phyloP scores from a whole-genome alignment of 257 asterid species.

The Salvia rosmarinus region DNA sequence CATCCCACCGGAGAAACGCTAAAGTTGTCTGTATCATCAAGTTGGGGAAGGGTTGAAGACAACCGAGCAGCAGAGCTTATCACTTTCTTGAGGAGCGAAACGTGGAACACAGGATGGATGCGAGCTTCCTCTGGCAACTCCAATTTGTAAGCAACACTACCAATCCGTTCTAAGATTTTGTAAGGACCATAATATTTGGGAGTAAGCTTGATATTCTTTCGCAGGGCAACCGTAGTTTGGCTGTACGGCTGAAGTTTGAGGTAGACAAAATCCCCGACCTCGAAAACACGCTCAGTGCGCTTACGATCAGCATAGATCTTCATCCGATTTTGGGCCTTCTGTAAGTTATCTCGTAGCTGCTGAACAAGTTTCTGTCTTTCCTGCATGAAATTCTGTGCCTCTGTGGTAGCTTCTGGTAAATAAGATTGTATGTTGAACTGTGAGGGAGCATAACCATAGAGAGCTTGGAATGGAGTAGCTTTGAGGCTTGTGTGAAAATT shows the following conservation, averaged over 20 bases:
- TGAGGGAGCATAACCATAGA: background rate
- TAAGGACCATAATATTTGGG: background rate
- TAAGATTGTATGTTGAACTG: background rate
- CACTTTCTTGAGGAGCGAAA: background rate
- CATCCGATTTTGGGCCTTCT: background rate
- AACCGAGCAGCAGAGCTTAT: too few species aligned
- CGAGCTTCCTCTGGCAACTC: background rate
- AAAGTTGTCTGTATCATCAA: too few species aligned
- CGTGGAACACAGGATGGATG: background rate
- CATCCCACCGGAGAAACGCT: too few species aligned
- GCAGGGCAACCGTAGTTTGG: background rate
- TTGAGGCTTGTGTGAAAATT: background rate
- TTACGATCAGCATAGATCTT: background rate
- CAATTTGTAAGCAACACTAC: background rate
- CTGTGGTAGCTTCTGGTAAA: background rate
- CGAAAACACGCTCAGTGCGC: background rate
- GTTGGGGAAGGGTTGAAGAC: too few species aligned
- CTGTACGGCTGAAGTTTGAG: background rate
- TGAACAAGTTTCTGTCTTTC: background rate
- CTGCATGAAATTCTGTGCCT: too few species aligned
- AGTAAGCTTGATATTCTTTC: background rate
- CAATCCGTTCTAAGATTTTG: background rate
- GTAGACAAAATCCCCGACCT: background rate
- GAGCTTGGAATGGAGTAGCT: background rate
- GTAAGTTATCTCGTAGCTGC: background rate